A percentile compares a stretch with the other conserved stretches of the same genome.
phyloP scores from a whole-genome alignment of 495 filamentous ascomycete species.

The Aspergillus nidulans region DNA sequence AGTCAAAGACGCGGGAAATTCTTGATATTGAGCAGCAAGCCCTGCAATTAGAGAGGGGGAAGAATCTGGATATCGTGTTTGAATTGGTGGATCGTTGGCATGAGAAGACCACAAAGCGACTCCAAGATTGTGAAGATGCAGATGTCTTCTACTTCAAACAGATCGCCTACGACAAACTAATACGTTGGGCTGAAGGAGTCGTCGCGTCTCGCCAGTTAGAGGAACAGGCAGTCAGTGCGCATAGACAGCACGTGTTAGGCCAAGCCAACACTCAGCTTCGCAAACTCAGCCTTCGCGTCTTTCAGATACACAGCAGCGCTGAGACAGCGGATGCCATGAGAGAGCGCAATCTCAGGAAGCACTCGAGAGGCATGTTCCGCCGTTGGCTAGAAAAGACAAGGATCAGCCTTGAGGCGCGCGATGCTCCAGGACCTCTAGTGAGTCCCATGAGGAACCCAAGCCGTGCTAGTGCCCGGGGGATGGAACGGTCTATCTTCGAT shows the following conservation, averaged over 20 bases:
- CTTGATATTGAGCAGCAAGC: constrained; percentile 44
- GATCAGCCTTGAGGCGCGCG: constrained; percentile 31
- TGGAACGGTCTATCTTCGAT: constrained; percentile 34
- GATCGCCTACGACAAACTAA: constrained; percentile 43
- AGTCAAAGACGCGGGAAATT: constrained; percentile 33
- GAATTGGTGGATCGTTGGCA: constrained; percentile 44
- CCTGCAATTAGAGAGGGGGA: constrained; percentile 33
- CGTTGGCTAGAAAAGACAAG: constrained; percentile 53
- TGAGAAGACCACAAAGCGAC: constrained; percentile 30
- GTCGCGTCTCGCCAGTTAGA: constrained; percentile 40
- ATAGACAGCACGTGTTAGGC: constrained; percentile 44
- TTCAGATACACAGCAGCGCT: constrained; percentile 42
- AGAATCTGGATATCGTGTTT: constrained; percentile 31
- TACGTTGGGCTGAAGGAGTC: constrained; percentile 41
- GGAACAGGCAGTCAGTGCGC: constrained; percentile 44
- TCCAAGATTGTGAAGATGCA: constrained; percentile 39
- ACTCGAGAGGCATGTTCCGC: constrained; percentile 53
- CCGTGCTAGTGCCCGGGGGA: constrained; percentile 23
- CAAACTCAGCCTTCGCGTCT: constrained; percentile 49
- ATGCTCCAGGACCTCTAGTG: constrained; percentile 31
- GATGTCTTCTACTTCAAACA: constrained; percentile 37
- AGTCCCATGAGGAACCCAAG: constrained; percentile 31
- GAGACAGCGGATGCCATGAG: constrained; percentile 52
- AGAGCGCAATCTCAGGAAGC: constrained; percentile 52
- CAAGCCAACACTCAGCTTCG: constrained; percentile 41